Percentiles rank a stretch among this genome's conserved stretches.
Conservation (phyloP, 2,329 filamentous ascomycete genomes). For the Ophiostoma angusticollis region DNA sequence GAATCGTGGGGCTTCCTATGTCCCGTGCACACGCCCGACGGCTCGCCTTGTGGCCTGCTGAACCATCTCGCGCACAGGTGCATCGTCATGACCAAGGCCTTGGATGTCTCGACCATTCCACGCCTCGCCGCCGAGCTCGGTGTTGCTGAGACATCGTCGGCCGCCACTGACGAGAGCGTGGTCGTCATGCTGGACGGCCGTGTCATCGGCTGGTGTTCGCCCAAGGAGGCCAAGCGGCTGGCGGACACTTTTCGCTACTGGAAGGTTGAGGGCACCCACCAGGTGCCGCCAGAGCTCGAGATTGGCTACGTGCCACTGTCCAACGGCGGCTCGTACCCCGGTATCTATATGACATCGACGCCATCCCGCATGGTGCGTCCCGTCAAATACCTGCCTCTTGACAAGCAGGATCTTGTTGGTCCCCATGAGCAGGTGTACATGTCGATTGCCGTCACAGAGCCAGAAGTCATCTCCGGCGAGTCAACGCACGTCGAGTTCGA, state of each 20-base stretch:
- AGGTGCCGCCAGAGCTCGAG: slow-evolving; percentile 72
- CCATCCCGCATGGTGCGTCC: slow-evolving; percentile 79
- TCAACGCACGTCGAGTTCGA: slow-evolving; percentile 90
- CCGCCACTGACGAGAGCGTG: slow-evolving; percentile 70
- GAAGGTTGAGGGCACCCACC: slow-evolving; percentile 81
- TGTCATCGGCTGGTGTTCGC: slow-evolving; percentile 81
- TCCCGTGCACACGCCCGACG: slow-evolving; percentile 94
- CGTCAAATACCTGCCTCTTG: slow-evolving; percentile 80
- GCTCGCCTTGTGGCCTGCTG: slow-evolving; percentile 81
- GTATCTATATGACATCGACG: slow-evolving; percentile 84
- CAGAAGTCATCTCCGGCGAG: slow-evolving; percentile 75
- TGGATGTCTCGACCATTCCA: slow-evolving; percentile 65
- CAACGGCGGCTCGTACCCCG: slow-evolving; percentile 86
- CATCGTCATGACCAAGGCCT: slow-evolving; percentile 62
- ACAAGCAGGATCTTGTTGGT: slow-evolving; percentile 77
- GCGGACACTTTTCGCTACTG: slow-evolving; percentile 82
- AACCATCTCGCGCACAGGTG: slow-evolving; percentile 96
- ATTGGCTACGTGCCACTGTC: slow-evolving; percentile 85
- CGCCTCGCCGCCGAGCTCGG: slow-evolving; percentile 67
- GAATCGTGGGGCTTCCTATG: slow-evolving; percentile 98
- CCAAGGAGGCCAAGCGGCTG: slow-evolving; percentile 67
- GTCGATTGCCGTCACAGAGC: slow-evolving; percentile 86
- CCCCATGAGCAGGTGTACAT: slow-evolving; percentile 96
- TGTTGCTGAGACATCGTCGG: slow-evolving; percentile 60
- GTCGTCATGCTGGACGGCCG: slow-evolving; percentile 82